A percentile compares a stretch with the other conserved stretches of the same genome.
Conservation (phyloP, 2,329 filamentous ascomycete genomes). For the Exophiala oligosperma region DNA sequence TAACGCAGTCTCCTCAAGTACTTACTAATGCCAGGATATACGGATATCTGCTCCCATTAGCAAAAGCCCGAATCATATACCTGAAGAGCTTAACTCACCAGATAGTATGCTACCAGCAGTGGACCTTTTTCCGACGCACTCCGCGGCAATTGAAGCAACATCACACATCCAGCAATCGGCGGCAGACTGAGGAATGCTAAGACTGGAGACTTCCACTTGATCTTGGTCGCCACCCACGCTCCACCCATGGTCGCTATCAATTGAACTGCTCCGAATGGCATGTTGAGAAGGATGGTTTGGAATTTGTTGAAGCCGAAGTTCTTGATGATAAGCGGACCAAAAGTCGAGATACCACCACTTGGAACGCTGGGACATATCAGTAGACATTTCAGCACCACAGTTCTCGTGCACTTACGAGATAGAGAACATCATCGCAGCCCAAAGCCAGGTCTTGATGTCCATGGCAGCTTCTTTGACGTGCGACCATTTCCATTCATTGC, state of each 20-base stretch:
- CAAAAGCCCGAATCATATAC: background rate
- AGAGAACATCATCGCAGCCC: conserved; percentile 54
- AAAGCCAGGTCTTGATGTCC: conserved; percentile 63
- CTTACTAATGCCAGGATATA: conserved; percentile 57
- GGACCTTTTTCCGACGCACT: conserved; percentile 48
- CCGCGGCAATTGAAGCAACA: conserved; percentile 54
- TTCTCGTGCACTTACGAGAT: conserved; percentile 43
- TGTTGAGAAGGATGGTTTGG: conserved; percentile 29
- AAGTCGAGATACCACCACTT: conserved; percentile 24
- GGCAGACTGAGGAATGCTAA: conserved; percentile 56
- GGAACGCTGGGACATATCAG: conserved; percentile 7
- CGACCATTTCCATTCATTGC: conserved; percentile 51
- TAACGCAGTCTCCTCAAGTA: too few species aligned
- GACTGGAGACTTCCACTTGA: conserved; percentile 58
- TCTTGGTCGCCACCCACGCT: conserved; percentile 55
- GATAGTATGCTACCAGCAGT: conserved; percentile 59
- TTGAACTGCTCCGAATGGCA: conserved; percentile 47
- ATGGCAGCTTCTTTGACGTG: conserved; percentile 55
- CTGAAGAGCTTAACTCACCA: conserved; percentile 34
- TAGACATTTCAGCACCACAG: background rate
- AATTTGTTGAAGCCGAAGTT: conserved; percentile 26
- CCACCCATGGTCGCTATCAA: conserved; percentile 60
- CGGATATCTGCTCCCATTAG: conserved; percentile 46
- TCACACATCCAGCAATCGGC: conserved; percentile 57
- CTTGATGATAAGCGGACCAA: conserved; percentile 28